Evolutionary conservation across 768 basidiomycete species (phyloP), one percentile per base, ranked within the genome.

Genomic region (Kwoniella sp.): DNA sequence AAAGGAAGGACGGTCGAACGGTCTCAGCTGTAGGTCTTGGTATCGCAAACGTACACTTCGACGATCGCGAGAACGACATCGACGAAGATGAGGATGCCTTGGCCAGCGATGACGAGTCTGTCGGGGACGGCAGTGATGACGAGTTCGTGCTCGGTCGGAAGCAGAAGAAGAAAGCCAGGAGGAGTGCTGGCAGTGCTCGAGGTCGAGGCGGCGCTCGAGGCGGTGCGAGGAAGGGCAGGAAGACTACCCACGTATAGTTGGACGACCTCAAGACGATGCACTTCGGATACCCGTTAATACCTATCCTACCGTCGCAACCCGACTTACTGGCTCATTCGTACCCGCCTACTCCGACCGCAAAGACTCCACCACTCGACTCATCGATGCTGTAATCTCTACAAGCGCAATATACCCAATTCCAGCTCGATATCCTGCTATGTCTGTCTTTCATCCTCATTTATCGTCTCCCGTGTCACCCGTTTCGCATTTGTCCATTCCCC

Each of bases 1-100:
- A 47, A n/a, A 54, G 65, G 5, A 58, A 64, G 30, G 57, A 65
- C 7, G 25, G 55, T 11, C 53, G 51, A 22, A 47, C 45, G 8
- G 62, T 74, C 41, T 59, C 70, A 1, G 54, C 68, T n/a, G 74
- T 77, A 56, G 75, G 75, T 9, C 55, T 77, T 2, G 75, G 75
- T 25, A 69, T 77, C 45, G 73, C 71, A 45, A 77, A 77, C 45
- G 73, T 77, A 23, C 57, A 71, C 34, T 66, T 74, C 38, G 68
- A 64, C 34, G 71, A 70, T 50, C 64, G 61, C 2, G 58, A 59
- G 9, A 25, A 26, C 26, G 61, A 61, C 58, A 2, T 59, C 15
- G 41, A 20, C 8, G 41, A 45, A 4, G 41, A 45, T 17, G 41
- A 45, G 4, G 41, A 45, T 45, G 41, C 41, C 4, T 11, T 45